Evolutionary conservation across 2,329 filamentous ascomycete genomes (phyloP), one percentile per base, ranked within the genome.

Genomic region (Incumbomyces lentus): DNA sequence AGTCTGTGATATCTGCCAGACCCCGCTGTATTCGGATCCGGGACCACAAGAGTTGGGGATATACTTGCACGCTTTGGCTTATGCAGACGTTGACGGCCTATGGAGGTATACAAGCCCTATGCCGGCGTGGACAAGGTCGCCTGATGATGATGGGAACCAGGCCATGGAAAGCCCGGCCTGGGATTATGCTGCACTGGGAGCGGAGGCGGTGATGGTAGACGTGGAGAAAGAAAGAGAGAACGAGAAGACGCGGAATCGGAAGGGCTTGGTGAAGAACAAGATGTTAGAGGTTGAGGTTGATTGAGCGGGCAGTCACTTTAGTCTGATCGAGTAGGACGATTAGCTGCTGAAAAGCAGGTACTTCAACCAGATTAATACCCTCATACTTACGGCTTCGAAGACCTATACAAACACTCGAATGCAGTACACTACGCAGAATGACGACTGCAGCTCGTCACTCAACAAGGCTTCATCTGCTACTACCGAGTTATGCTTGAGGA

Each of bases 11-110:
- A 65, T 88, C 30, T 98, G 92, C 64, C 76, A 83, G 49, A 95
- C 92, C 16, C 84, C 86, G 17, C 71, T 98, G 36, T 98, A 96
- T 65, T 93, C 86, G 13, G 92, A 98, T 60, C 92, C 92, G 0
- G 89, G 89, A 1, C 68, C 74, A 35, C 89, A 96, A 59, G 92
- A 98, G 69, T 73, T 98, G 39, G 86, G 86, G 0, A 83, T 98
- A 34, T 98, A 90, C 75, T 73, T 98, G 51, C 92, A 98, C 68
- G 93, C 90, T 48, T 78, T 88, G 50, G 80, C 86, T 38, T 98
- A 98, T 63, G 82, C 90, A 55, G 89, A 90, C 62, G 77, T 81
- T 19, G 79, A 81, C 11, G 90, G 89, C 3, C 73, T 73, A 44
- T 98, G 92, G 92, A 80, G 80, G 44, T 96, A 95, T 64, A 78